Evolutionary conservation across 768 basidiomycete genomes (phyloP).

Genomic region (Trametes gibbosa): DNA sequence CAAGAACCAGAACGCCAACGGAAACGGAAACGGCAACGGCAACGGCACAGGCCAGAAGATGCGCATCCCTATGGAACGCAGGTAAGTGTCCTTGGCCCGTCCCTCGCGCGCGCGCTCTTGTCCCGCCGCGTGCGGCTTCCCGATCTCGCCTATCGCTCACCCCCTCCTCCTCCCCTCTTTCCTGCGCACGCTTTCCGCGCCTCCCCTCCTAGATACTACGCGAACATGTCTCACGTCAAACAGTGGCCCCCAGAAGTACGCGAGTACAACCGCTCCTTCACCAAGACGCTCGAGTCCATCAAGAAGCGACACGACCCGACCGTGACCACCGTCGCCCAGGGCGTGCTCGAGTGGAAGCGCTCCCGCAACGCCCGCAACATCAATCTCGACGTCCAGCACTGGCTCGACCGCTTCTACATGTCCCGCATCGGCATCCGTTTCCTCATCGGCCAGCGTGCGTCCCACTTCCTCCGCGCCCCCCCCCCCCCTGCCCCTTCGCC

Average conservation of each 20-base stretch:
- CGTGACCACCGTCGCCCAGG: constrained; percentile 94
- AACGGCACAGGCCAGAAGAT: constrained; percentile 56
- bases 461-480: not conserved
- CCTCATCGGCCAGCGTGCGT: constrained; percentile 87
- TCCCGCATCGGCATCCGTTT: constrained; percentile 95
- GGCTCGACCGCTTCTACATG: constrained; percentile 97
- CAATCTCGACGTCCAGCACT: constrained; percentile 86
- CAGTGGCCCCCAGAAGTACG: constrained; percentile 90
- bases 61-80: constrained; percentile 80
- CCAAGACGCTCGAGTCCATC: constrained; percentile 80
- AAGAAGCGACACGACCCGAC: constrained; percentile 96
- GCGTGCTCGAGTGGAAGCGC: constrained; percentile 94
- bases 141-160: not conserved
- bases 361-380: constrained; percentile 66
- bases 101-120: not conserved
- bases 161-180: not conserved
- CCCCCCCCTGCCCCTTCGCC: not conserved
- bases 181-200: too few species aligned
- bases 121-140: not conserved
- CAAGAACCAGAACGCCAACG: constrained; percentile 34
- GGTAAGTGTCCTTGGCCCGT: constrained; percentile 44
- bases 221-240: constrained; percentile 63
- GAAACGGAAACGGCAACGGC: constrained; percentile 35
- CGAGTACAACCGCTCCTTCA: constrained; percentile 92
- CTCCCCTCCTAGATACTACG: constrained; percentile 69